Conservation (phyloP, 1,139 yeast genomes). For the Debaryomyces udenii region DNA sequence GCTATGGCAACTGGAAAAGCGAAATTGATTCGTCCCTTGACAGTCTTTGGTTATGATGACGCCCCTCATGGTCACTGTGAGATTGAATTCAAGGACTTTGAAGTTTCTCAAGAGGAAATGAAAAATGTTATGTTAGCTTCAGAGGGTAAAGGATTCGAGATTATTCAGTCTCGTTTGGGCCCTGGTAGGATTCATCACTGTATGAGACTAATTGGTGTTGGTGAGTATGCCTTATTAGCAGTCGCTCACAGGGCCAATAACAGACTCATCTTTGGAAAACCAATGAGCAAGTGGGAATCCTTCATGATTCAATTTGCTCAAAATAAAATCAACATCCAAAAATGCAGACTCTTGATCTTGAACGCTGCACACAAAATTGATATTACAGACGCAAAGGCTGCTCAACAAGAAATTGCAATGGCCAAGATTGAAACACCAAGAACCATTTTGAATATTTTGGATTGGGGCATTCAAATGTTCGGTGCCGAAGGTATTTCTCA, state of each 20-base stretch:
- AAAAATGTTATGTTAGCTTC: slow-evolving; percentile 45
- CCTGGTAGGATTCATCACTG: slow-evolving; percentile 79
- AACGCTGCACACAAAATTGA: slow-evolving; percentile 71
- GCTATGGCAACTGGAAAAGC: slow-evolving; percentile 58
- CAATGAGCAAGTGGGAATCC: slow-evolving; percentile 56
- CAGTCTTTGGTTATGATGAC: slow-evolving; percentile 67
- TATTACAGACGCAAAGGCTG: slow-evolving; percentile 55
- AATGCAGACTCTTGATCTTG: slow-evolving; percentile 60
- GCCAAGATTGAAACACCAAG: slow-evolving; percentile 72
- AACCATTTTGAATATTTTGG: slow-evolving; percentile 54
- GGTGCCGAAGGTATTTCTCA: slow-evolving; percentile 74
- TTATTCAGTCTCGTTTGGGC: slow-evolving; percentile 70
- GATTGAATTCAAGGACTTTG: slow-evolving; percentile 55
- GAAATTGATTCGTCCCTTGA: slow-evolving; percentile 54
- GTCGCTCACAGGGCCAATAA: slow-evolving; percentile 58
- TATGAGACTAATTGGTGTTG: slow-evolving; percentile 70
- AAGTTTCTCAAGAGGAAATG: slow-evolving; percentile 47
- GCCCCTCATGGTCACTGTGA: slow-evolving; percentile 80
- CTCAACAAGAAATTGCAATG: slow-evolving; percentile 63
- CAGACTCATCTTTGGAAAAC: slow-evolving; percentile 60
- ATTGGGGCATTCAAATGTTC: slow-evolving; percentile 69
- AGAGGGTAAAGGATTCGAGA: slow-evolving; percentile 66
- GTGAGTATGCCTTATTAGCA: slow-evolving; percentile 59
- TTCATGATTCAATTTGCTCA: slow-evolving; percentile 58
- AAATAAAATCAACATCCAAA: slow-evolving; percentile 58